Conservation (phyloP, 768 basidiomycete species). For the Coprinopsis marcescibilis region DNA sequence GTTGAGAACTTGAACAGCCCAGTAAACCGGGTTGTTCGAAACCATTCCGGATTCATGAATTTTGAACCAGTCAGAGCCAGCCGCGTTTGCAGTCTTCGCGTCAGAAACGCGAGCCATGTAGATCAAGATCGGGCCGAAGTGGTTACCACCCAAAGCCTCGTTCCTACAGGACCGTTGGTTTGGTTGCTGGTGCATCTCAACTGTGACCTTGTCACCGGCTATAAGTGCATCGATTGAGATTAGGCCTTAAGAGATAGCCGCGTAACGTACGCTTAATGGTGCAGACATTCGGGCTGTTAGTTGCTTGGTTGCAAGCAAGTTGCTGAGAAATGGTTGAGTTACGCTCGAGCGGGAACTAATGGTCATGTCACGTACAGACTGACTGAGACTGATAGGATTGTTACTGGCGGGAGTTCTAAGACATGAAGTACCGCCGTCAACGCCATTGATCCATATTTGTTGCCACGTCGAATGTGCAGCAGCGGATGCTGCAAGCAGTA, state of each 20-base stretch:
- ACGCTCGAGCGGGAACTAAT: background rate
- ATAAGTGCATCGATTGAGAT: background rate
- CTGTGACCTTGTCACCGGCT: slow-evolving; percentile 43
- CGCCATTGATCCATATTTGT: slow-evolving; percentile 45
- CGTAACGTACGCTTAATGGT: slow-evolving; percentile 31
- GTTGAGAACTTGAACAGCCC: slow-evolving; percentile 29
- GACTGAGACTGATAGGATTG: slow-evolving; percentile 39
- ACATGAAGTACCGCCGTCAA: slow-evolving; percentile 42
- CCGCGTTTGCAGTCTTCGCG: slow-evolving; percentile 38
- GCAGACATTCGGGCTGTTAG: slow-evolving; percentile 32
- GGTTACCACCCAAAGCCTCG: slow-evolving; percentile 48
- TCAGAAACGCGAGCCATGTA: slow-evolving; percentile 45
- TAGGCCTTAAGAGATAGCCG: background rate
- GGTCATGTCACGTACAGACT: slow-evolving; percentile 19
- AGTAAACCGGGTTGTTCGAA: slow-evolving; percentile 43
- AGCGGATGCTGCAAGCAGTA: slow-evolving; percentile 28
- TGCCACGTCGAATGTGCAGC: slow-evolving; percentile 51
- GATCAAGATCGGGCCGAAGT: slow-evolving; percentile 43
- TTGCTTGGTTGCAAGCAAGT: slow-evolving; percentile 42
- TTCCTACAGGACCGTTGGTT: slow-evolving; percentile 37
- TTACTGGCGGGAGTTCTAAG: slow-evolving; percentile 40
- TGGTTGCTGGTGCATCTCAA: slow-evolving; percentile 52
- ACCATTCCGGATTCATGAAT: slow-evolving; percentile 42
- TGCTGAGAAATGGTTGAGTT: slow-evolving; percentile 22
- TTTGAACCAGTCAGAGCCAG: slow-evolving; percentile 44